Evolutionary conservation across 371 early-diverging fungal genomes (phyloP), one percentile per base, ranked within the genome.

Genomic region (Gilbertella persicaria): DNA sequence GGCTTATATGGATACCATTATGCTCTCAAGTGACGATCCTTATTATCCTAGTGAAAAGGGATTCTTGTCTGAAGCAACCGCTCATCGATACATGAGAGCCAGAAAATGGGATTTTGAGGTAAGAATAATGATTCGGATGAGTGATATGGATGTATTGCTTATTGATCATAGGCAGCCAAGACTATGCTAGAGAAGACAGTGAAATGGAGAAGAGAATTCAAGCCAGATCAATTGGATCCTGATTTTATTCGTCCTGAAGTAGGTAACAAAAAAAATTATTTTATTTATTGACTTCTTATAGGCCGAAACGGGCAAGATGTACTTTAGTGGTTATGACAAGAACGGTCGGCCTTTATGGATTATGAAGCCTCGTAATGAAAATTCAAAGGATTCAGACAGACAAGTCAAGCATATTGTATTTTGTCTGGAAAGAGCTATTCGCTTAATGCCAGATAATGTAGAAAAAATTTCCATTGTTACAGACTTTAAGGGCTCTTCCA

Each of bases 381-480:
- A 90, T 66, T 91, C 92, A 0, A 83, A 83, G 25, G 85, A 86
- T 20, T 80, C 83, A 5, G 79, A 85, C 13, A 56, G 68, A 13
- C 90, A 94, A 65, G 67, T 95, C 23, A 72, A 82, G 9, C 81
- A 76, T 56, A 80, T 86, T 7, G 89, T 93, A 10, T 94, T 79
- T 62, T 84, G 78, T 35, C 73, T 92, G 21, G 93, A 94, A 60
- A 63, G 73, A 37, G 86, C 83, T 6, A 80, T 89, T 24, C 74
- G 78, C 24, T 53, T 89, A 21, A 88, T 92, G 89, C 88, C 91
- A 5, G 53, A 57, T 13, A 72, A 79, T 3, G 85, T 84, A 14
- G 84, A 86, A 45, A 80, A 76, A 39, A 53, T 90, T 4, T 69
- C 67, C 19, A 75, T 95, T 41, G 53, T 93, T 4, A 80, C 94